phyloP scores from a whole-genome alignment of 2,329 filamentous ascomycete species.

The Alternaria sp. region DNA sequence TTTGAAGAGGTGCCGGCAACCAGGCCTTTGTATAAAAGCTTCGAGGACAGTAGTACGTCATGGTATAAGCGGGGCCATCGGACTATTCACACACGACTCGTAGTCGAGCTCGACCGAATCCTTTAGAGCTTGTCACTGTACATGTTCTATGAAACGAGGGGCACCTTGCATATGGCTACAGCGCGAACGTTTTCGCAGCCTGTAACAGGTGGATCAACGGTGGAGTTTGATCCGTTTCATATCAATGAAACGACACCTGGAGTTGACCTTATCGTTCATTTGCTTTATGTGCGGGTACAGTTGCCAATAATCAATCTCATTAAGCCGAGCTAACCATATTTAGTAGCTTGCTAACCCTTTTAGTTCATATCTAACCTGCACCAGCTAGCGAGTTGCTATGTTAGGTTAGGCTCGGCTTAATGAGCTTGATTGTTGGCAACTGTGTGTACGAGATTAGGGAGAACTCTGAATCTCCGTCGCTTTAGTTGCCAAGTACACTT shows the following conservation, averaged over 20 bases:
- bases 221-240: constrained; percentile 1
- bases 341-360: no score
- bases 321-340: no score
- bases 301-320: no score
- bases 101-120: constrained; percentile 7
- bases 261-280: background rate
- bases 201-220: constrained; percentile 8
- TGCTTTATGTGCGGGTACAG: background rate
- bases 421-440: no score
- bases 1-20: constrained; percentile 4
- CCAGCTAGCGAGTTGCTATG: no score
- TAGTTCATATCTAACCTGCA: no score
- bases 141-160: constrained; percentile 9
- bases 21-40: constrained; percentile 28
- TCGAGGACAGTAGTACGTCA: background rate
- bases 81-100: background rate
- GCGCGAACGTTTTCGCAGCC: background rate
- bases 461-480: background rate
- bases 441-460: background rate
- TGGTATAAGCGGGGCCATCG: background rate
- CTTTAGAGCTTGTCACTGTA: constrained; percentile 9
- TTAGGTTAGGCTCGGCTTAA: no score
- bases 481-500: background rate
- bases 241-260: constrained; percentile 1
- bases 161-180: constrained; percentile 3